phyloP scores from a whole-genome alignment of 1,139 yeast species.

The Suhomyces chickasaworum region DNA sequence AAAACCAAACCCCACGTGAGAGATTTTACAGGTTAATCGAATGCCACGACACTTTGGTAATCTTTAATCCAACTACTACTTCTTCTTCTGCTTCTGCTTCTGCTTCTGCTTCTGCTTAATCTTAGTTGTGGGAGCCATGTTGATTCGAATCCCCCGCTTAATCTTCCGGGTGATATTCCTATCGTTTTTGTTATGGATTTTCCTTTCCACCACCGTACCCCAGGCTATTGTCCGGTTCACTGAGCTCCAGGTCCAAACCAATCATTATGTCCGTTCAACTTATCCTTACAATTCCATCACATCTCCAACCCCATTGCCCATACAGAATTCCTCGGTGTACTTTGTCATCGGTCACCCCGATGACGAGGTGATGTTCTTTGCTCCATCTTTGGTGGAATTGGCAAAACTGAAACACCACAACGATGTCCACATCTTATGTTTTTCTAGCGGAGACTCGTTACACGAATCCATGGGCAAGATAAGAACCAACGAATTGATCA shows the following conservation, averaged over 20 bases:
- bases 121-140: constrained; percentile 13
- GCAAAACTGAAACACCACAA: constrained; percentile 52
- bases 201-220: constrained; percentile 44
- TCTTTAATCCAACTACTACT: background rate
- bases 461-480: constrained; percentile 69
- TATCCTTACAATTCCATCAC: constrained; percentile 45
- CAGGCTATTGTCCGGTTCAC: constrained; percentile 36
- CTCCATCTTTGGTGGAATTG: constrained; percentile 70
- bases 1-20: no score
- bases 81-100: no score
- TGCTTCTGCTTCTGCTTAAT: no score
- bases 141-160: constrained; percentile 21
- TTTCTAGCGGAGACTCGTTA: constrained; percentile 69
- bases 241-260: constrained; percentile 30
- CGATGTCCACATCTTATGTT: constrained; percentile 61
- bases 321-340: constrained; percentile 38
- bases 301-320: constrained; percentile 37
- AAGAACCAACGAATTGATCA: constrained; percentile 59
- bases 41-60: constrained; percentile 2
- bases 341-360: constrained; percentile 94
- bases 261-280: constrained; percentile 22
- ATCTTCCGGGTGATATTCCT: constrained; percentile 19
- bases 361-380: constrained; percentile 97
- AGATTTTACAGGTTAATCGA: background rate
- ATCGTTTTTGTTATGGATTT: constrained; percentile 41